Evolutionary conservation across 768 basidiomycete genomes (phyloP).

Genomic region (Mrakia gelida): DNA sequence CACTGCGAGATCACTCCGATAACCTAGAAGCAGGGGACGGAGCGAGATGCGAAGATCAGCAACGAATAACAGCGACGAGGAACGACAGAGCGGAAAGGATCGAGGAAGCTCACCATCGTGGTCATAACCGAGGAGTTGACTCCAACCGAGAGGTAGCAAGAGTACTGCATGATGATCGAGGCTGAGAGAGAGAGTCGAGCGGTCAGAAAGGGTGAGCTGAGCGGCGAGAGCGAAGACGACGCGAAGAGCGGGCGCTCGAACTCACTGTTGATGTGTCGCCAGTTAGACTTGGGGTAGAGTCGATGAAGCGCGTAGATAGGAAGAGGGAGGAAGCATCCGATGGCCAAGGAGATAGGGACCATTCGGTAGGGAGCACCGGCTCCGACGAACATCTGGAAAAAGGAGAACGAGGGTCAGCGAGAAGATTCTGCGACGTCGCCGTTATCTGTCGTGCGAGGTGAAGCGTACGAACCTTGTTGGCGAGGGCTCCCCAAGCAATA

Average conservation of each 20-base stretch:
- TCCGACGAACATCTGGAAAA: slow-evolving; percentile 43
- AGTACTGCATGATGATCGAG: slow-evolving; percentile 38
- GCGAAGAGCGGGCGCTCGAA: no score
- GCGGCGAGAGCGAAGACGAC: no score
- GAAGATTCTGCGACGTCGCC: no score
- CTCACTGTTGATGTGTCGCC: slow-evolving; percentile 31
- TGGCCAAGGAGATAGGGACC: slow-evolving; percentile 36
- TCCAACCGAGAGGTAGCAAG: slow-evolving; percentile 38
- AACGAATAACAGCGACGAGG: background rate
- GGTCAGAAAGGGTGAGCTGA: no score
- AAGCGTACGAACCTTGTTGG: slow-evolving; percentile 2
- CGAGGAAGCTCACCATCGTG: background rate
- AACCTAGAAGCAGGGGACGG: slow-evolving; percentile 33
- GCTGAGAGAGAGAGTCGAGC: background rate
- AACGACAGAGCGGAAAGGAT: background rate
- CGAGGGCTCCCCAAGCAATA: slow-evolving; percentile 49
- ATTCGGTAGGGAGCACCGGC: slow-evolving; percentile 37
- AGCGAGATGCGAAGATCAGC: slow-evolving; percentile 20
- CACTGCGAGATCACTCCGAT: slow-evolving; percentile 39
- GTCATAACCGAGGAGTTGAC: slow-evolving; percentile 35
- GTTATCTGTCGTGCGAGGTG: no score
- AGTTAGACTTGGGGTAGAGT: slow-evolving; percentile 30
- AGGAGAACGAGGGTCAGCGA: no score
- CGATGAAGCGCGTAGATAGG: slow-evolving; percentile 37
- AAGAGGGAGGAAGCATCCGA: slow-evolving; percentile 37